Base-by-base conservation (phyloP, 345 rosid genomes). In the Turnera subulata region DNA sequence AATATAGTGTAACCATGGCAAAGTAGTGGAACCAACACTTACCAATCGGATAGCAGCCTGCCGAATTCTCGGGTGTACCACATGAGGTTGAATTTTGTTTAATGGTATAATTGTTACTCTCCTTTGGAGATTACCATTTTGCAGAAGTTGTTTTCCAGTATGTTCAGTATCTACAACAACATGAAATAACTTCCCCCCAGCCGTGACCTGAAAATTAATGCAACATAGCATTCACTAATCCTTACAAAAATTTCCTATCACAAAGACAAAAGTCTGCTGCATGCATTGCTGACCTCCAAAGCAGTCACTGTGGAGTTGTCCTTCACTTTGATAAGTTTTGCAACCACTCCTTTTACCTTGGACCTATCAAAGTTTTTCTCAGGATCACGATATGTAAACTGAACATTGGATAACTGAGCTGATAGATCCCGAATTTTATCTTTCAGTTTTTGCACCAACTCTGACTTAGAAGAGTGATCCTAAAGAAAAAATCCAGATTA, bases 281-380 rank as follows among this genome's bases (percentile, higher is more conserved):
- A 38, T 58, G 53, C 37, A 50, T 58, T 38, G 1, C 72, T 58
- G 46, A 93, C 99, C 94, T 93, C 99, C 70, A 93, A 80, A 29
- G 99, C 99, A 67, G 81, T 87, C 96, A 87, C 78, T 38, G 99
- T 58, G 24, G 82, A 69, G 67, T 80, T 72, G 69, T 93, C 90
- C 71, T 84, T 93, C 56, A 93, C 97, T 74, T 82, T 78, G 66
- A 93, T 78, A 61, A 89, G 88, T 70, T 79, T 89, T 72, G 99
- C 95, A 39, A 93, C 92, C 65, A 87, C 97, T 33, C 99, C 99
- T 75, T 93, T 93, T 71, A 93, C 99, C 78, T 81, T 89, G 42
- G 90, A 82, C 71, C 92, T 77, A 54, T 93, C 96, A 74, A 93
- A 93, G 65, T 85, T 81, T 67, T 73, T 93, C 47, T 66, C 76